These are phyloP conservation scores for Dysphania ambrosioides DNA, from an alignment of 148 eudicot species.

Conservation along the genomic window DNA sequence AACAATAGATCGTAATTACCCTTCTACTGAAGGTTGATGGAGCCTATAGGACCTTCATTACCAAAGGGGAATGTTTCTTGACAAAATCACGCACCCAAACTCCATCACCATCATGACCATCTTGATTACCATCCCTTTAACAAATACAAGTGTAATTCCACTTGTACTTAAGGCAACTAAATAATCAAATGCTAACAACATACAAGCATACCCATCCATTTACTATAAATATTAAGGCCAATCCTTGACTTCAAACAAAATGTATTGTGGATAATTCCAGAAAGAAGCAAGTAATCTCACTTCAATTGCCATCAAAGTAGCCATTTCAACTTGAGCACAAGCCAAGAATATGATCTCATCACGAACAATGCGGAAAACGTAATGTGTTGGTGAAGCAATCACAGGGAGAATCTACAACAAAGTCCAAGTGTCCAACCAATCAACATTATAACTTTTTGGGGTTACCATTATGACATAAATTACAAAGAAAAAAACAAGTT, in stretches of 20 bases:
- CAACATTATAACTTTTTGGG: background rate
- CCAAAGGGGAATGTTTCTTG: background rate
- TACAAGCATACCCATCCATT: background rate
- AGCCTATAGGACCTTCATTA: background rate
- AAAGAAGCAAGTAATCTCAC: conserved; percentile 37
- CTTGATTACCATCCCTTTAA: background rate
- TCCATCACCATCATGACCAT: background rate
- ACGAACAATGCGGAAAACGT: conserved; percentile 82
- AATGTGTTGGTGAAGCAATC: conserved; percentile 94
- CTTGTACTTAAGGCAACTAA: background rate
- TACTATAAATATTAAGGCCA: background rate
- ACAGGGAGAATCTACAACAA: conserved; percentile 60
- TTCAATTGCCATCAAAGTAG: conserved; percentile 96
- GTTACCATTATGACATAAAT: background rate
- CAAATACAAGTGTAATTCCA: background rate
- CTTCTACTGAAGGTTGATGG: background rate
- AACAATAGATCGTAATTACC: background rate
- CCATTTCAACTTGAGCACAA: conserved; percentile 97
- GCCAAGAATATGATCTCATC: conserved; percentile 89
- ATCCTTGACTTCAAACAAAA: background rate
- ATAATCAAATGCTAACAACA: background rate
- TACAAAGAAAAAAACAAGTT: background rate
- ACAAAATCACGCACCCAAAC: background rate
- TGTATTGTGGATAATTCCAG: background rate
- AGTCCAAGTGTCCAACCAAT: conserved; percentile 18